Base-by-base conservation (phyloP, 495 filamentous ascomycete species). In the Bacidia gigantensis region DNA sequence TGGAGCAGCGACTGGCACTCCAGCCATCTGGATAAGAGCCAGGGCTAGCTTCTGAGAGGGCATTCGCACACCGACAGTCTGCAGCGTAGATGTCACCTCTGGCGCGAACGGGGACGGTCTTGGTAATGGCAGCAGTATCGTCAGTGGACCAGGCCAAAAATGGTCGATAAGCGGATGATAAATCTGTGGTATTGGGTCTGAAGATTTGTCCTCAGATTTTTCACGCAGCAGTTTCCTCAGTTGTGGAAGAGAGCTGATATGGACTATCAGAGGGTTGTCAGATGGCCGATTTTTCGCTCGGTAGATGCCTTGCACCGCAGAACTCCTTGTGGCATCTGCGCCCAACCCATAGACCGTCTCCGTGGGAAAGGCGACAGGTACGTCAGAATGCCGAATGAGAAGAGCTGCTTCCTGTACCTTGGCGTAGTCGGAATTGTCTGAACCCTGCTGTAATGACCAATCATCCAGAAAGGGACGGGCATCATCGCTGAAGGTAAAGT, bases 261-360 rank as follows among this genome's bases (percentile, higher is more conserved):
- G 92, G 17, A 96, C 77, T 56, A 99, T 99, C 52, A 99, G 73
- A 0, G 92, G 92, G 62, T 99, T 99, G 65, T 99, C 92, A 3
- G 80, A 81, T 14, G 92, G 92, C 43, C 92, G 69, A 47, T 84
- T 83, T 67, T 99, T 99, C 7, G 88, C 89, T 14, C 74, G 70
- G 66, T 89, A 99, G 59, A 99, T 99, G 3, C 86, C 87, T 53
- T 75, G 76, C n/a, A 96, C 90, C n/a, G 90, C 83, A 35, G 66
- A 70, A 56, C 75, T 82, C 60, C 84, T 77, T 25, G 89, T 96
- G 3, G 92, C 93, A 70, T 97, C 92, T 18, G 90, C 92, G 46
- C 89, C 92, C 12, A 99, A 74, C 1, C 92, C 92, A 65, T 99
- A 99, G 10, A 99, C 92, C 3, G 92, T 99, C 68, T 99, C 92